These are phyloP conservation scores for Emericellopsis terricola DNA, from an alignment of 495 filamentous ascomycete genomes.

Conservation along the genomic window DNA sequence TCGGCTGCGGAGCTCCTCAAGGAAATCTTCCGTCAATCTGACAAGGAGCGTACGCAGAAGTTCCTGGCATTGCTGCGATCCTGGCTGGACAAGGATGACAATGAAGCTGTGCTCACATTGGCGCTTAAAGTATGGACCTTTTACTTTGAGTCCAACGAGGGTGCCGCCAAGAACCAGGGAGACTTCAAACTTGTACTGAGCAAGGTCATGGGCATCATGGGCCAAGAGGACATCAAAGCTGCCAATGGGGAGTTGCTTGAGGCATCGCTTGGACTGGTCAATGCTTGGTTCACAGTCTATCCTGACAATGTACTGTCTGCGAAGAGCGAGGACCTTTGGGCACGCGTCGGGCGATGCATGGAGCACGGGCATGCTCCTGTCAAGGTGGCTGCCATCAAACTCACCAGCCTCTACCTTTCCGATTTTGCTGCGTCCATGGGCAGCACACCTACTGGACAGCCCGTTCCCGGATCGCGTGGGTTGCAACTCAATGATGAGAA, in stretches of 20 bases:
- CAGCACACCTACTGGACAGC: conserved; percentile 32
- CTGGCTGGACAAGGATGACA: conserved; percentile 62
- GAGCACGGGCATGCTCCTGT: conserved; percentile 58
- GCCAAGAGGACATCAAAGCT: conserved; percentile 22
- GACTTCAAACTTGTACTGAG: conserved; percentile 28
- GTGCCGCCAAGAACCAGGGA: conserved; percentile 36
- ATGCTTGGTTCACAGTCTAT: conserved; percentile 47
- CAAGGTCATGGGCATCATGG: conserved; percentile 29
- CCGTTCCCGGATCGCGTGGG: conserved; percentile 53
- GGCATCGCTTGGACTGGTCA: conserved; percentile 47
- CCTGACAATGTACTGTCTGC: conserved; percentile 41
- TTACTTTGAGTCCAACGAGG: conserved; percentile 55
- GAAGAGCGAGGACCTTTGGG: conserved; percentile 44
- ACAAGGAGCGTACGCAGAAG: conserved; percentile 47
- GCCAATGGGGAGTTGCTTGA: conserved; percentile 65
- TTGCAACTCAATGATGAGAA: conserved; percentile 44
- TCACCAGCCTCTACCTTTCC: conserved; percentile 60
- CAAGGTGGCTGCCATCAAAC: conserved; percentile 54
- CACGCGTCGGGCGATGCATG: conserved; percentile 40
- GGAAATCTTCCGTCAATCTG: conserved; percentile 60
- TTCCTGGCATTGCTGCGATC: conserved; percentile 50
- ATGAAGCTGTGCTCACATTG: conserved; percentile 47
- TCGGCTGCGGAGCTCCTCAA: conserved; percentile 68
- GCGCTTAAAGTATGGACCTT: conserved; percentile 66
- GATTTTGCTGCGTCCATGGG: conserved; percentile 53